Percentiles rank a stretch among this genome's conserved stretches.
These are phyloP conservation scores for Fusarium stilboides DNA, from an alignment of 2,329 filamentous ascomycete genomes.

Conservation along the genomic window DNA sequence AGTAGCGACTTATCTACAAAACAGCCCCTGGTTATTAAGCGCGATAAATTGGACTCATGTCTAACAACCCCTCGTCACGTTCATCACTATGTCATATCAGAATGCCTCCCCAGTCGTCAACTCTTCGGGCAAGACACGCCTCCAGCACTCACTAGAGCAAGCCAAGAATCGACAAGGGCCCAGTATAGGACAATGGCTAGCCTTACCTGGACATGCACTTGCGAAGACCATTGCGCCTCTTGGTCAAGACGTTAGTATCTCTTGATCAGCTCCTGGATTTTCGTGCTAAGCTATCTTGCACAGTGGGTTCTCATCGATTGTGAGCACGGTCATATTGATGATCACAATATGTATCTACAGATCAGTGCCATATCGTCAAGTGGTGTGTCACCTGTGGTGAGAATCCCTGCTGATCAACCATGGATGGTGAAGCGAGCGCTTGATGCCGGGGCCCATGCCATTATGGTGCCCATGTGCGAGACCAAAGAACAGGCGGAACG, in stretches of 20 bases:
- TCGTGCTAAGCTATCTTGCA: too few relatives aligned
- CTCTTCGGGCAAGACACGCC: conserved; percentile 1
- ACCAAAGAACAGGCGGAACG: conserved; percentile 6
- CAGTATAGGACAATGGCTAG: conserved; percentile 10
- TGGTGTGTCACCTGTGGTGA: not conserved
- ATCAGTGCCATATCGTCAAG: conserved; percentile 3
- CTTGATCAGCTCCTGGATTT: too few relatives aligned
- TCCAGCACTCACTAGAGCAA: conserved; percentile 1
- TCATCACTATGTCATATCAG: conserved; percentile 2
- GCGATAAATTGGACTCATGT: too few relatives aligned
- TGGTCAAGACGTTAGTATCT: conserved; percentile 48
- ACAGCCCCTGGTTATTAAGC: too few relatives aligned
- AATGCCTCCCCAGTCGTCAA: not conserved
- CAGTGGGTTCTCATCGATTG: too few relatives aligned
- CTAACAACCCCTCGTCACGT: too few relatives aligned
- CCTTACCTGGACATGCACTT: conserved; percentile 4
- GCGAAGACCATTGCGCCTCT: conserved; percentile 3
- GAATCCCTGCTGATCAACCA: not conserved
- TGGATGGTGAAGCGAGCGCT: not conserved
- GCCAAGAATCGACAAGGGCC: not conserved
- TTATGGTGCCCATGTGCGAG: conserved; percentile 30
- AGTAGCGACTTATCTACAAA: too few relatives aligned
- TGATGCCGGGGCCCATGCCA: not conserved
- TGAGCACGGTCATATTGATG: not conserved
- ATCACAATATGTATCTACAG: conserved; percentile 1